phyloP scores from a whole-genome alignment of 192 early-diverging fungal species.

The Coemansia sp. region DNA sequence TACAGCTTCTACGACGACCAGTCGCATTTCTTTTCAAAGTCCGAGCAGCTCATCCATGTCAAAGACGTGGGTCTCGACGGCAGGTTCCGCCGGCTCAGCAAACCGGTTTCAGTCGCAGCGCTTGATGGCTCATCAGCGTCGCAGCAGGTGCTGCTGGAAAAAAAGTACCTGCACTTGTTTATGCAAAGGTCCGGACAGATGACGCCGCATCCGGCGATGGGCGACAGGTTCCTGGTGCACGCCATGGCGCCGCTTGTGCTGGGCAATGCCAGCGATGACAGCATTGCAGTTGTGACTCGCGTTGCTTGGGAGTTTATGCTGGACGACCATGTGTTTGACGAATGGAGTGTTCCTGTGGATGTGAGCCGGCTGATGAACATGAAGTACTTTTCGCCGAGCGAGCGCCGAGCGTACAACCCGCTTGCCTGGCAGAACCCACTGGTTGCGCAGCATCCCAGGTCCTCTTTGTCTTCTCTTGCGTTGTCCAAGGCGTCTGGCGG shows the following conservation, averaged over 20 bases:
- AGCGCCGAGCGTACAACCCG: slow-evolving; percentile 14
- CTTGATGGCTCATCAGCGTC: too few relatives aligned
- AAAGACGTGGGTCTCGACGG: background rate
- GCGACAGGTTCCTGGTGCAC: slow-evolving; percentile 4
- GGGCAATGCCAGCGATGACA: background rate
- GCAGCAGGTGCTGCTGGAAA: too few relatives aligned
- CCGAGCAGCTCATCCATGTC: slow-evolving; percentile 4
- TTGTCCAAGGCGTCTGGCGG: background rate
- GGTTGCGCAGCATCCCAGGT: background rate
- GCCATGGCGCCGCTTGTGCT: background rate
- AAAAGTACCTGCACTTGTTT: slow-evolving; percentile 16
- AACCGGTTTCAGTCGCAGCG: too few relatives aligned
- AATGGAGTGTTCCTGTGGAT: slow-evolving; percentile 2
- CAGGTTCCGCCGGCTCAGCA: background rate
- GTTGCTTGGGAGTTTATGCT: slow-evolving; percentile 17
- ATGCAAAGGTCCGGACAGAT: slow-evolving; percentile 8
- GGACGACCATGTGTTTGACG: slow-evolving; percentile 8
- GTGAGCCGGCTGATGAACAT: slow-evolving; percentile 7
- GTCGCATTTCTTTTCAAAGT: slow-evolving; percentile 10
- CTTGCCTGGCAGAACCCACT: slow-evolving; percentile 11
- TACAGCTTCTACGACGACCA: slow-evolving; percentile 17
- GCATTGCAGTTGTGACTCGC: background rate
- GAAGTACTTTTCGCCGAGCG: slow-evolving; percentile 7
- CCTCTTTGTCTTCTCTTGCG: background rate
- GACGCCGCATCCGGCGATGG: slow-evolving; percentile 15